A percentile compares a stretch with the other conserved stretches of the same genome.
phyloP scores from a whole-genome alignment of 345 rosid species.

The Lepidium africanum region DNA sequence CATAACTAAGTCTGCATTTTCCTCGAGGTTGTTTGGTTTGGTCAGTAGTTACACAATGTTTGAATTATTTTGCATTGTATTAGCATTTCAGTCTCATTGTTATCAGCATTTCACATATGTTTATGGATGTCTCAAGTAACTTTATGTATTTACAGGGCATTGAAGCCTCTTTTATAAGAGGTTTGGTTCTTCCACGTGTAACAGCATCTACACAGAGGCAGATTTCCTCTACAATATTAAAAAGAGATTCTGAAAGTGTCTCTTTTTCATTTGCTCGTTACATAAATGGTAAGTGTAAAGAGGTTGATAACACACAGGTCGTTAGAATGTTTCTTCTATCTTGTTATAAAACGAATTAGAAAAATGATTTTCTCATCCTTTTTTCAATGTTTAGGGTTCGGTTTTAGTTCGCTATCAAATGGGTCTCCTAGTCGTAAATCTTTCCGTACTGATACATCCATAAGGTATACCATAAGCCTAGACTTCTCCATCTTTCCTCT shows the following conservation, averaged over 20 bases:
- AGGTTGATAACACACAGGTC: neutral
- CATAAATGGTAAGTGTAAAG: constrained; percentile 31
- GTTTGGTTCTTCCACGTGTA: constrained; percentile 26
- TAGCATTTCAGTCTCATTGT: neutral
- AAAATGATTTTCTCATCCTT: neutral
- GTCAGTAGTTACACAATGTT: neutral
- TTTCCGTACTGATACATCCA: constrained; percentile 4
- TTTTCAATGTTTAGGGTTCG: constrained; percentile 5
- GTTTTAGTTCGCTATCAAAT: constrained; percentile 13
- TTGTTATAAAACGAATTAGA: neutral
- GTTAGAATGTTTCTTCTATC: neutral
- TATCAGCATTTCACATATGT: neutral
- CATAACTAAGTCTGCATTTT: neutral
- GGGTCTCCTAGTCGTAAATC: neutral
- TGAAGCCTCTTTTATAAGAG: constrained; percentile 33
- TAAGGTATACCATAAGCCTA: constrained; percentile 18
- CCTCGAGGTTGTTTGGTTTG: neutral
- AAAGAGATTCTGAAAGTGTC: constrained; percentile 15
- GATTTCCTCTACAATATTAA: constrained; percentile 15
- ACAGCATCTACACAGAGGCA: constrained; percentile 21
- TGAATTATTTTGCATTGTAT: neutral
- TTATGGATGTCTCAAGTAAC: neutral
- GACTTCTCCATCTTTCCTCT: neutral
- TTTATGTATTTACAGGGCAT: constrained; percentile 32
- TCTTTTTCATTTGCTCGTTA: constrained; percentile 21